These are phyloP conservation scores for Trichophyton schoenleinii DNA, from an alignment of 2,329 filamentous ascomycete species.

Conservation along the genomic window DNA sequence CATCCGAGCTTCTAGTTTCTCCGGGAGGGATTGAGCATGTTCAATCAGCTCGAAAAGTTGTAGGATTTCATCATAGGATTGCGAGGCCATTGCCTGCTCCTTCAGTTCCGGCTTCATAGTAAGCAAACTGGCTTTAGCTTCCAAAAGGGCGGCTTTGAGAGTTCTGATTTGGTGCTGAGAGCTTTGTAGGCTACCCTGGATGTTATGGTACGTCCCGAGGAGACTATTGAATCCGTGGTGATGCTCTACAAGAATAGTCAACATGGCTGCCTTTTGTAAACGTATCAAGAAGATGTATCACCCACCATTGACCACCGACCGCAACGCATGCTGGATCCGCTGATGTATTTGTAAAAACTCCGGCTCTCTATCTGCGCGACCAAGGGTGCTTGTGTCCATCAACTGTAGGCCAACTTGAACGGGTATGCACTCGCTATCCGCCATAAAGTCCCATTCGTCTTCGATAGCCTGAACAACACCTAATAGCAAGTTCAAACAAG, in stretches of 20 bases:
- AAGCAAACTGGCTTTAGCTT: conserved; percentile 68
- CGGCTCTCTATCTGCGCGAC: conserved; percentile 74
- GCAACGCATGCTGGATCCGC: conserved; percentile 83
- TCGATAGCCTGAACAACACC: conserved; percentile 71
- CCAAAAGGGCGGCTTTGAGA: conserved; percentile 69
- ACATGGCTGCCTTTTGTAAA: conserved; percentile 3
- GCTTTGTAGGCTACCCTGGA: conserved; percentile 79
- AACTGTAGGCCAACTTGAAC: conserved; percentile 91
- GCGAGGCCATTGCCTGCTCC: conserved; percentile 73
- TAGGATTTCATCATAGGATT: conserved; percentile 80
- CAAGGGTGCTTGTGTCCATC: conserved; percentile 86
- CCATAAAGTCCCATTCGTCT: conserved; percentile 85
- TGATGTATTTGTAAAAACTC: conserved; percentile 74
- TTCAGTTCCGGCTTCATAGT: conserved; percentile 82
- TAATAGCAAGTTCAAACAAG: conserved; percentile 14
- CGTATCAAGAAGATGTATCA: not conserved
- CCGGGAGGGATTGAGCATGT: conserved; percentile 75
- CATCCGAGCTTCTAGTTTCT: conserved; percentile 85
- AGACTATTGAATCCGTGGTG: conserved; percentile 99
- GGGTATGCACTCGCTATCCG: conserved; percentile 73
- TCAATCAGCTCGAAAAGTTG: conserved; percentile 75
- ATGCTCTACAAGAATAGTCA: conserved; percentile 49
- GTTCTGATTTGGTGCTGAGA: conserved; percentile 75
- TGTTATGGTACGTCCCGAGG: conserved; percentile 97
- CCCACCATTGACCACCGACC: conserved; percentile 72